Conservation (phyloP, 257 asterid species). For the Capsicum chinense region DNA sequence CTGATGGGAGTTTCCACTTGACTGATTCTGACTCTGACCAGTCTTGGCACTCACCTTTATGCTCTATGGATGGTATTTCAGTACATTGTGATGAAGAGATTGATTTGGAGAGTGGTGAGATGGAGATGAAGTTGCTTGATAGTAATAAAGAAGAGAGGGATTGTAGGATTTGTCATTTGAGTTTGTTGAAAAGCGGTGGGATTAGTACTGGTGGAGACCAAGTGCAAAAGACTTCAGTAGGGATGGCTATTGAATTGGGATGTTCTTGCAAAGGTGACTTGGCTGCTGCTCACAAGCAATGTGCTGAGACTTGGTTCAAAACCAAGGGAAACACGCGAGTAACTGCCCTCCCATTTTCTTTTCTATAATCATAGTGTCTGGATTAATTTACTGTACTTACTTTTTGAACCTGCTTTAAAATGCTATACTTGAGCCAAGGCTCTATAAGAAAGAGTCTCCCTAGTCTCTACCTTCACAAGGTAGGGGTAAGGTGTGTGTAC, state of each 20-base stretch:
- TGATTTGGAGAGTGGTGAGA: constrained; percentile 54
- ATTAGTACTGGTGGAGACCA: constrained; percentile 36
- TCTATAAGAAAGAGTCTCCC: not conserved
- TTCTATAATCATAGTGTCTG: not conserved
- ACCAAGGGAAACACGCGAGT: constrained; percentile 60
- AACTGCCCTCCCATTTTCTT: not conserved
- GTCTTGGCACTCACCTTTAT: constrained; percentile 36
- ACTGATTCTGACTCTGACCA: constrained; percentile 48
- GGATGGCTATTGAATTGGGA: constrained; percentile 48
- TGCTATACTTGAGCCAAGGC: not conserved
- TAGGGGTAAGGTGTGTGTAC: not conserved
- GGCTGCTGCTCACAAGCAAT: constrained; percentile 56
- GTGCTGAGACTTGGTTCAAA: constrained; percentile 66
- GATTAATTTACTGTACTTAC: not conserved
- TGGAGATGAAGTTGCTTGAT: constrained; percentile 40
- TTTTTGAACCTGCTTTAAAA: not conserved
- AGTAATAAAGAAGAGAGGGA: constrained; percentile 35
- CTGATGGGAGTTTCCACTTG: constrained; percentile 52
- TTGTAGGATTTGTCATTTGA: constrained; percentile 61
- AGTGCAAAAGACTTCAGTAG: constrained; percentile 9
- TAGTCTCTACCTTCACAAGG: not conserved
- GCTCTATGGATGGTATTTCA: constrained; percentile 39
- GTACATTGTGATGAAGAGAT: constrained; percentile 36
- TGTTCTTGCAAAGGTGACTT: constrained; percentile 61
- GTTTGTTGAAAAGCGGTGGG: constrained; percentile 36